Evolutionary conservation across 2,329 filamentous ascomycete genomes (phyloP).

Genomic region (Aspergillus jensenii): DNA sequence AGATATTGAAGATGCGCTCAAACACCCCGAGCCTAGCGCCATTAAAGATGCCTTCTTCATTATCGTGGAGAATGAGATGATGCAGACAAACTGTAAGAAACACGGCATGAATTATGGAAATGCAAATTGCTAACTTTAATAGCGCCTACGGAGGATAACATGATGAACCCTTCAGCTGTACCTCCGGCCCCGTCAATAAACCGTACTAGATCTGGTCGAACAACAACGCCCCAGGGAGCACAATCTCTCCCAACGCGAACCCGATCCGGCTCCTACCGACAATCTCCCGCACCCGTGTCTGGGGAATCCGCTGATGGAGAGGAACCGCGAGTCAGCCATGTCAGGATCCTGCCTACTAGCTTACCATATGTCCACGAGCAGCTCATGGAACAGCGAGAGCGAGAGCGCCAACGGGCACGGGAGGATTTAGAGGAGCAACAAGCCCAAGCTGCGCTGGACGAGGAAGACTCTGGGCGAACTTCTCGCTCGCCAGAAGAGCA

Average conservation of each 20-base stretch:
- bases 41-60: conserved; percentile 99
- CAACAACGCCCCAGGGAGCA: conserved; percentile 18
- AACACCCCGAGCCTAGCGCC: conserved; percentile 88
- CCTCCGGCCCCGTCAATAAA: conserved; percentile 32
- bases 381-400: conserved; percentile 67
- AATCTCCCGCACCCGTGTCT: conserved; percentile 25
- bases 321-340: conserved; percentile 70
- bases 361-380: conserved; percentile 87
- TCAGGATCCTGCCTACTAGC: conserved; percentile 88
- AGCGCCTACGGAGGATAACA: conserved; percentile 40
- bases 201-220: conserved; percentile 17
- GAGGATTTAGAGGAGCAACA: conserved; percentile 47
- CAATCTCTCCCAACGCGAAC: conserved; percentile 22
- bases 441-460: conserved; percentile 13
- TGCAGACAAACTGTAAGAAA: conserved; percentile 83
- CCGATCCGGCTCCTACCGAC: conserved; percentile 27
- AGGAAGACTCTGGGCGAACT: conserved; percentile 22
- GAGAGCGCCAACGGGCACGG: conserved; percentile 27
- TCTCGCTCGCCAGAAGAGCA: conserved; percentile 65
- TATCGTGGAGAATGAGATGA: conserved; percentile 94
- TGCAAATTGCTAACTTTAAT: conserved; percentile 12
- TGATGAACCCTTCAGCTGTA: conserved; percentile 27
- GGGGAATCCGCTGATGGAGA: conserved; percentile 37
- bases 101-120: neutral
- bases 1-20: conserved; percentile 91